Evolutionary conservation across 2,329 filamentous ascomycete genomes (phyloP).

Genomic region (Coniella lustricola): DNA sequence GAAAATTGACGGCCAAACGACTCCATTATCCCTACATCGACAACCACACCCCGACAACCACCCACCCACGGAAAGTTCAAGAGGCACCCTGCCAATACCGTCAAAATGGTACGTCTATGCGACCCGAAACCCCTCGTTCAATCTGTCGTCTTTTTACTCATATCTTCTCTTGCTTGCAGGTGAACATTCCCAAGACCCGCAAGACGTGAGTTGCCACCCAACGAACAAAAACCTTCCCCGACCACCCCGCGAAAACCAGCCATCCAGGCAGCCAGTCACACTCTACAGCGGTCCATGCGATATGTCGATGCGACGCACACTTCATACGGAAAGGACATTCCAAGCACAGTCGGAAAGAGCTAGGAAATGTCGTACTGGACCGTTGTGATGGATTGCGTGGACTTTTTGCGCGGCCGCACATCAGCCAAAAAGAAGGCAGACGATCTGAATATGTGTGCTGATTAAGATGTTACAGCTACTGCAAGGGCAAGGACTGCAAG

Average conservation of each 20-base stretch:
- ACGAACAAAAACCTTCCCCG: conserved; percentile 44
- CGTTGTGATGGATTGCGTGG: conserved; percentile 38
- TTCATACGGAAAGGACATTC: not conserved
- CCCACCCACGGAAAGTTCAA: conserved; percentile 11
- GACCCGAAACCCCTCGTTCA: no score
- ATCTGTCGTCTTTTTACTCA: not conserved
- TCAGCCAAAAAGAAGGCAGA: not conserved
- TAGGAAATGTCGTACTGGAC: not conserved
- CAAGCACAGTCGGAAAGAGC: not conserved
- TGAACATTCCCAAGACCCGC: conserved; percentile 98
- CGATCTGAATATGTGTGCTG: no score
- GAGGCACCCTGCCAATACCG: conserved; percentile 14
- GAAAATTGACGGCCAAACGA: conserved; percentile 5
- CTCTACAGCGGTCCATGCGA: no score
- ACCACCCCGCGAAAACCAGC: conserved; percentile 27
- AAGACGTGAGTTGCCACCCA: conserved; percentile 65
- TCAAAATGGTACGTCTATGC: conserved; percentile 15
- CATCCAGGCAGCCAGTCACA: not conserved
- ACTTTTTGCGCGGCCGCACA: conserved; percentile 1
- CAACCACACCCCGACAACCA: conserved; percentile 13
- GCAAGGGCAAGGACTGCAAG: conserved; percentile 77
- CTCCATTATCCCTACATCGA: conserved; percentile 2
- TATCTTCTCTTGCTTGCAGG: conserved; percentile 41
- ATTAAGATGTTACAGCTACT: conserved; percentile 42
- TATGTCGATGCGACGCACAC: no score